phyloP scores from a whole-genome alignment of 768 basidiomycete genomes.

The Symmetrospora coprosmae region DNA sequence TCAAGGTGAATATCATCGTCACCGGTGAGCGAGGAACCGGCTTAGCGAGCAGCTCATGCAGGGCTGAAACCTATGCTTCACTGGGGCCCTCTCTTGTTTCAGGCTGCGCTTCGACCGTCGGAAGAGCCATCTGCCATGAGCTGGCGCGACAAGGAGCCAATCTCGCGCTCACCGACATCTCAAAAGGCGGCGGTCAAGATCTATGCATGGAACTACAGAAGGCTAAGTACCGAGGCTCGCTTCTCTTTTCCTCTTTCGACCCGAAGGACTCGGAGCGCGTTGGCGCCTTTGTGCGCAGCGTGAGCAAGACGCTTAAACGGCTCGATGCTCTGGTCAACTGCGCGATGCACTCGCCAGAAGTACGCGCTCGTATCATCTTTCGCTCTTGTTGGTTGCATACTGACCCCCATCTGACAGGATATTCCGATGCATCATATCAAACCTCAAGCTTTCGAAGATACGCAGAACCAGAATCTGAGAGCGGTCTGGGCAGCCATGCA shows the following conservation, averaged over 20 bases:
- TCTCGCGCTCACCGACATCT: slow-evolving; percentile 12
- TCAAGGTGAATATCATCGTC: slow-evolving; percentile 11
- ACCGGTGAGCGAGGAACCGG: background rate
- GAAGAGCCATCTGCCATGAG: slow-evolving; percentile 8
- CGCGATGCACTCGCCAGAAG: slow-evolving; percentile 9
- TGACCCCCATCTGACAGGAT: slow-evolving; percentile 3
- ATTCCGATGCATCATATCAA: background rate
- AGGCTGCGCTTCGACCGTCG: slow-evolving; percentile 4
- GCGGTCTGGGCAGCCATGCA: slow-evolving; percentile 11
- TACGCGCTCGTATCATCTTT: background rate
- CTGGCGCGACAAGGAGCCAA: slow-evolving; percentile 11
- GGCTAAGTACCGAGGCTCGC: background rate
- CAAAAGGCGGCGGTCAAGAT: slow-evolving; percentile 7
- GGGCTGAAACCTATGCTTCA: background rate
- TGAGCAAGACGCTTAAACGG: slow-evolving; percentile 5
- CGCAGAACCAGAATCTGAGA: background rate
- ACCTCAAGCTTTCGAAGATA: background rate
- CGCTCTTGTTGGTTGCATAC: background rate
- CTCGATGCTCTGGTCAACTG: slow-evolving; percentile 16
- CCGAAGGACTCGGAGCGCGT: background rate
- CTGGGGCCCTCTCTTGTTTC: too few species aligned
- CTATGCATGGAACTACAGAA: slow-evolving; percentile 13
- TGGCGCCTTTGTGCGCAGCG: background rate
- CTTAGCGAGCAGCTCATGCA: background rate
- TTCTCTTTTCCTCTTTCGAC: slow-evolving; percentile 6